Percentiles rank a stretch among this genome's conserved stretches.
phyloP scores from a whole-genome alignment of 208 protist genomes.

The Borovskyia barvae region DNA sequence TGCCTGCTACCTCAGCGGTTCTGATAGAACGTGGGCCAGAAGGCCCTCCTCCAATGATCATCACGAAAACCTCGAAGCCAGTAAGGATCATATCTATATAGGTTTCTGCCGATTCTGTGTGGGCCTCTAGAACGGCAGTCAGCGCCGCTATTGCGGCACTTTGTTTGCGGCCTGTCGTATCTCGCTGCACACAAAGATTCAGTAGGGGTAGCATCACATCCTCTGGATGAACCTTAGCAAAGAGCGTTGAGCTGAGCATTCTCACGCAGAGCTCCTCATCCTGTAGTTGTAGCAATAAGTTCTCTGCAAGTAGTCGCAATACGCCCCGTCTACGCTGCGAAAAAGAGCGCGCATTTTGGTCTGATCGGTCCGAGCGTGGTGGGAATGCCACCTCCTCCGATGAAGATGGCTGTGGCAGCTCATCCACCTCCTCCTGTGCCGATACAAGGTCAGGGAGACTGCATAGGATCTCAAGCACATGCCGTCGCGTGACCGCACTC shows the following conservation, averaged over 20 bases:
- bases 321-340: slow-evolving; percentile 42
- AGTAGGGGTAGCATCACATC: slow-evolving; percentile 74
- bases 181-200: slow-evolving; percentile 44
- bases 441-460: slow-evolving; percentile 44
- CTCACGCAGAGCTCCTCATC: slow-evolving; percentile 79
- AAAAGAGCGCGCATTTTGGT: too few relatives aligned
- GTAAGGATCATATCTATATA: too few relatives aligned
- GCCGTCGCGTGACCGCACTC: slow-evolving; percentile 43
- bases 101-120: slow-evolving; percentile 28
- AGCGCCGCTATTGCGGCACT: slow-evolving; percentile 48
- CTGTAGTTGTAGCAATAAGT: slow-evolving; percentile 67
- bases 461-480: slow-evolving; percentile 70
- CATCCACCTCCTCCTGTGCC: background rate
- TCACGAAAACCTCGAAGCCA: too few relatives aligned
- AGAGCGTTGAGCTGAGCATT: slow-evolving; percentile 61
- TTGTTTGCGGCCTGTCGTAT: slow-evolving; percentile 48
- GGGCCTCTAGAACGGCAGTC: slow-evolving; percentile 44
- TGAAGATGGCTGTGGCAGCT: too few relatives aligned
- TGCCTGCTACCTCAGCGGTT: too few relatives aligned
- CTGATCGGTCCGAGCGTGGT: too few relatives aligned
- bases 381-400: background rate
- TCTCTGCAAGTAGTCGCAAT: slow-evolving; percentile 63
- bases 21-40: too few relatives aligned
- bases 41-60: too few relatives aligned
- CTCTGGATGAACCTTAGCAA: slow-evolving; percentile 71